A percentile compares a stretch with the other conserved stretches of the same genome.
These are phyloP conservation scores for Peniophora sp. DNA, from an alignment of 1,284 basidiomycete species.

Conservation along the genomic window DNA sequence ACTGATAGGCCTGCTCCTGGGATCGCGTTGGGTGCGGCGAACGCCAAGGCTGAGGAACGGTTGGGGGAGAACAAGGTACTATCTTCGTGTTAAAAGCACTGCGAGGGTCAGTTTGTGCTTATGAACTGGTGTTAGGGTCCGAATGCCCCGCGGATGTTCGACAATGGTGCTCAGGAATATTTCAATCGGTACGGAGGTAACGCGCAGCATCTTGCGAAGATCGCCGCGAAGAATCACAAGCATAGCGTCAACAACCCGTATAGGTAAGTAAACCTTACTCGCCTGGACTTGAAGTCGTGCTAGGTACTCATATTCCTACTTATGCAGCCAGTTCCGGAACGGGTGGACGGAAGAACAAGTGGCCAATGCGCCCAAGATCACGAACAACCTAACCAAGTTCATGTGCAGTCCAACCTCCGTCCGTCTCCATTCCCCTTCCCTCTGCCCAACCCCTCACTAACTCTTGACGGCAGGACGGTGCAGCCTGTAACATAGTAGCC, in stretches of 20 bases:
- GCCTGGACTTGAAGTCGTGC: too few species aligned
- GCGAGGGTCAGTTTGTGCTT: too few species aligned
- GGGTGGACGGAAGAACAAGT: slow-evolving; percentile 72
- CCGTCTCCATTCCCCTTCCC: slow-evolving; percentile 2
- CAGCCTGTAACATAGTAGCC: slow-evolving; percentile 69
- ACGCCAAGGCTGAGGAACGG: slow-evolving; percentile 45
- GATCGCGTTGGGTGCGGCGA: slow-evolving; percentile 34
- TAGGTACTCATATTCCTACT: too few species aligned
- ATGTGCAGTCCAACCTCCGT: slow-evolving; percentile 87
- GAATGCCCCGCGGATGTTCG: slow-evolving; percentile 67
- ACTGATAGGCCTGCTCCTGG: slow-evolving; percentile 63
- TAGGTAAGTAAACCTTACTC: too few species aligned
- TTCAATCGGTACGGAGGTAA: slow-evolving; percentile 69
- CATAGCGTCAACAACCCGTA: slow-evolving; percentile 83
- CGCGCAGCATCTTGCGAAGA: slow-evolving; percentile 66
- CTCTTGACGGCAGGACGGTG: slow-evolving; percentile 52
- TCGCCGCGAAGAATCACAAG: slow-evolving; percentile 80
- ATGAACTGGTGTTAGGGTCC: too few species aligned
- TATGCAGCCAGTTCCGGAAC: slow-evolving; percentile 62
- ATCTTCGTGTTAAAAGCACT: too few species aligned
- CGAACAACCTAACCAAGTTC: slow-evolving; percentile 70
- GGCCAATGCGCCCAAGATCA: slow-evolving; percentile 58
- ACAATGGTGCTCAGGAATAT: slow-evolving; percentile 75
- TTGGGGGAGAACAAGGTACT: slow-evolving; percentile 53
- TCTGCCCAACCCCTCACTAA: slow-evolving; percentile 1